phyloP scores from a whole-genome alignment of 1,284 basidiomycete genomes.

The Melampsora americana region DNA sequence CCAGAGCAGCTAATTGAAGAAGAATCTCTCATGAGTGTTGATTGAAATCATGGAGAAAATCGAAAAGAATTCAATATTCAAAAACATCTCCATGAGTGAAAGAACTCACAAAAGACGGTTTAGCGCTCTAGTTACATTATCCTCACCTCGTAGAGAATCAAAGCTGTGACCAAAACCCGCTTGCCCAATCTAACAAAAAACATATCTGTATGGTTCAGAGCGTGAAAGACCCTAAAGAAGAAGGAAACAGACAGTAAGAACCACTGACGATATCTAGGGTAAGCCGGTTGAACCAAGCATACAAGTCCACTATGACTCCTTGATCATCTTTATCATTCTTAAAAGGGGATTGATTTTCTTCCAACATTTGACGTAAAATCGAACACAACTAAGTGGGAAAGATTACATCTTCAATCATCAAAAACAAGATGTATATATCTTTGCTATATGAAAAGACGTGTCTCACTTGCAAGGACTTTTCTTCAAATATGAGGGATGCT shows the following conservation, averaged over 20 bases:
- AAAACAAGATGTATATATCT: not conserved
- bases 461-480: conserved; percentile 1
- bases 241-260: not conserved
- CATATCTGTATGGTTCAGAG: not conserved
- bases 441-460: not conserved
- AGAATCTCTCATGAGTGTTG: not conserved
- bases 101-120: conserved; percentile 4
- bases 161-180: conserved; percentile 28
- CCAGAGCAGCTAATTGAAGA: not conserved
- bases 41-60: not conserved
- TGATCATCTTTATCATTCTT: not conserved
- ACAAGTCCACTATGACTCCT: conserved; percentile 3
- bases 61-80: not conserved
- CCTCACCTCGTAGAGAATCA: conserved; percentile 4
- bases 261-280: conserved; percentile 13
- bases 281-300: not conserved
- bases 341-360: not conserved
- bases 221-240: not conserved
- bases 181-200: conserved; percentile 18
- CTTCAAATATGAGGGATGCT: conserved; percentile 4
- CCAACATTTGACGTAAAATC: not conserved
- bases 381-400: not conserved
- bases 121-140: conserved; percentile 3
- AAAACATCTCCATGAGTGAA: not conserved
- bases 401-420: not conserved